Base-by-base conservation (phyloP, 169 alveolate genomes). In the Condylostoma magnum region DNA sequence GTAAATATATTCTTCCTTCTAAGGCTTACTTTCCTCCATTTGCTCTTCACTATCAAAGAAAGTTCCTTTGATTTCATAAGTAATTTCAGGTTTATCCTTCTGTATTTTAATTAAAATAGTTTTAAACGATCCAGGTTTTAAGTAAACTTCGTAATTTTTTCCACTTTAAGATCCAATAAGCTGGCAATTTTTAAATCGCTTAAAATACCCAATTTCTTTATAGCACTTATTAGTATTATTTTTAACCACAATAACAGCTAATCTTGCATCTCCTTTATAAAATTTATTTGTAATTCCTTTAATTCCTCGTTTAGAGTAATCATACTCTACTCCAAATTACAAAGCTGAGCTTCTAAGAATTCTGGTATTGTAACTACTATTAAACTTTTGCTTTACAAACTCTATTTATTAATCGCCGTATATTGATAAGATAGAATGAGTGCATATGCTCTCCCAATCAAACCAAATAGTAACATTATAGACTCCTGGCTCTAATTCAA, bases 381-480 rank as follows among this genome's bases (percentile, higher is more conserved):
- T 38, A n/a, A 43, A 10, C 25, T 53, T 33, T 43, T 33, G 10
- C 22, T 56, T 58, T 50, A 20, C n/a, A 55, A 80, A 75, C 36
- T 30, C 75, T 0, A 76, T 78, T 38, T 63, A 63, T 18, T 66
- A 33, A 6, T 54, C 52, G 6, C 89, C 89, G 58, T 85, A 85
- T 8, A 74, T 20, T 12, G 85, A 67, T 20, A 77, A 36, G 34
- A 79, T 78, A 44, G 58, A 85, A n/a, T n/a, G n/a, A n/a, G n/a
- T n/a, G n/a, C n/a, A n/a, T n/a, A n/a, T n/a, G n/a, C n/a, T n/a
- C n/a, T n/a, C n/a, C n/a, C n/a, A n/a, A n/a, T n/a, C n/a, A n/a
- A n/a, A n/a, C n/a, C n/a, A n/a, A n/a, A n/a, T n/a, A n/a, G n/a
- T n/a, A n/a, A n/a, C n/a, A n/a, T n/a, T n/a, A n/a, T n/a, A n/a